Conservation (phyloP, 1,284 basidiomycete species). For the Takashimella tepidaria region DNA sequence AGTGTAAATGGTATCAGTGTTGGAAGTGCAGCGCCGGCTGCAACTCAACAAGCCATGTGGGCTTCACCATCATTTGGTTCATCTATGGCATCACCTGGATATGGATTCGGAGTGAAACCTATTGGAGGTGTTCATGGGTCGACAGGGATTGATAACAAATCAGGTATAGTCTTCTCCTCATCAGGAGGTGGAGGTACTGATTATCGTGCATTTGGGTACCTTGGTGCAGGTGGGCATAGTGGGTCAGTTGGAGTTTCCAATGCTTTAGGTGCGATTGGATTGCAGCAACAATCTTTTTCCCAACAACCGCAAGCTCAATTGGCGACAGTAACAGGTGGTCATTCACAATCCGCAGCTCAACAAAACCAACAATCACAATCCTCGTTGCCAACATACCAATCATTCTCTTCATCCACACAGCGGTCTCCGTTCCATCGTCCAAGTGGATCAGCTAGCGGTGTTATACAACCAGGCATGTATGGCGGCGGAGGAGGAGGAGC, state of each 20-base stretch:
- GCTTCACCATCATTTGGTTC: conserved; percentile 32
- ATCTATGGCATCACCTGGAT: conserved; percentile 23
- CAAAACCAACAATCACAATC: neutral
- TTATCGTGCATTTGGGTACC: neutral
- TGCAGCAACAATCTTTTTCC: neutral
- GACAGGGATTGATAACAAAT: conserved; percentile 8
- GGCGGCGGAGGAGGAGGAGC: too few species aligned
- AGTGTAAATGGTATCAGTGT: conserved; percentile 11
- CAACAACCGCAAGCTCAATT: neutral
- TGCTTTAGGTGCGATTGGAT: neutral
- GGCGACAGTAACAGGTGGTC: neutral
- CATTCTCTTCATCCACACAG: neutral
- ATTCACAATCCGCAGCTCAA: neutral
- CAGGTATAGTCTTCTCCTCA: conserved; percentile 11
- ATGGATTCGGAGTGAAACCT: conserved; percentile 21
- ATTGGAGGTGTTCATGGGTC: neutral
- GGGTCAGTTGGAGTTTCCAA: neutral
- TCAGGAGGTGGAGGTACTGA: conserved; percentile 3
- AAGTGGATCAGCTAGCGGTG: neutral
- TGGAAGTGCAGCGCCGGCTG: conserved; percentile 10
- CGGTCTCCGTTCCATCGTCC: neutral
- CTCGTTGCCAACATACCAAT: neutral
- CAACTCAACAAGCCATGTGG: conserved; percentile 35
- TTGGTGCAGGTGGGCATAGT: neutral
- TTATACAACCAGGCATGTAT: neutral